phyloP scores from a whole-genome alignment of 1,284 basidiomycete genomes.

The Earliella scabrosa region DNA sequence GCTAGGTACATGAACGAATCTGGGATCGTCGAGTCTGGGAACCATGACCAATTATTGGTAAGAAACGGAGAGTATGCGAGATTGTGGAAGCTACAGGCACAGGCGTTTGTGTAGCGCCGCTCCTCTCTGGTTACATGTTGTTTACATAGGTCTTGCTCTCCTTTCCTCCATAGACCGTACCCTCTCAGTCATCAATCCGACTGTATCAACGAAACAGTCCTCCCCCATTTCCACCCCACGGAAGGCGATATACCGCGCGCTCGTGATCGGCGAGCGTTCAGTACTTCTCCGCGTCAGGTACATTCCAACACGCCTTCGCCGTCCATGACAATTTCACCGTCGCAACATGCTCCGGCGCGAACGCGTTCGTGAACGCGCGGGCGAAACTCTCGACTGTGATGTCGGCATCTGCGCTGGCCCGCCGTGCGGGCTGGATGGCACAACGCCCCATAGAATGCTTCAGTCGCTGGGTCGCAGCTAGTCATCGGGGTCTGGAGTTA shows the following conservation, averaged over 20 bases:
- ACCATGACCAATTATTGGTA: slow-evolving; percentile 52
- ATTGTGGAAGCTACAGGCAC: slow-evolving; percentile 58
- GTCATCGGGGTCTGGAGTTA: no score
- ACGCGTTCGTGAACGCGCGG: not conserved
- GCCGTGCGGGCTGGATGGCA: not conserved
- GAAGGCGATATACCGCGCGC: not conserved
- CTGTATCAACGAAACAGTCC: no score
- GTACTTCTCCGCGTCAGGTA: not conserved
- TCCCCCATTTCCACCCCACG: no score
- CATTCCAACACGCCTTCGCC: not conserved
- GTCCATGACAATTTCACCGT: not conserved
- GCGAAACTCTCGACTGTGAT: not conserved
- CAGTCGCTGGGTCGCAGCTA: not conserved
- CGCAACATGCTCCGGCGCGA: not conserved
- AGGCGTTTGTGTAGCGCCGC: slow-evolving; percentile 46
- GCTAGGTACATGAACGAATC: slow-evolving; percentile 65
- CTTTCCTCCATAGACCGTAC: not conserved
- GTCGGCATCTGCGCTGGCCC: not conserved
- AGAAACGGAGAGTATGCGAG: slow-evolving; percentile 54
- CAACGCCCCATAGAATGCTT: not conserved
- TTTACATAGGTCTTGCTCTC: not conserved
- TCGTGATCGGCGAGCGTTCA: not conserved
- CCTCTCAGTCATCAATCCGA: no score
- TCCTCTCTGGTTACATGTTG: not conserved
- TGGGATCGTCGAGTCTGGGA: slow-evolving; percentile 53